phyloP scores from a whole-genome alignment of 2,329 filamentous ascomycete species.

The Fusarium graminum region DNA sequence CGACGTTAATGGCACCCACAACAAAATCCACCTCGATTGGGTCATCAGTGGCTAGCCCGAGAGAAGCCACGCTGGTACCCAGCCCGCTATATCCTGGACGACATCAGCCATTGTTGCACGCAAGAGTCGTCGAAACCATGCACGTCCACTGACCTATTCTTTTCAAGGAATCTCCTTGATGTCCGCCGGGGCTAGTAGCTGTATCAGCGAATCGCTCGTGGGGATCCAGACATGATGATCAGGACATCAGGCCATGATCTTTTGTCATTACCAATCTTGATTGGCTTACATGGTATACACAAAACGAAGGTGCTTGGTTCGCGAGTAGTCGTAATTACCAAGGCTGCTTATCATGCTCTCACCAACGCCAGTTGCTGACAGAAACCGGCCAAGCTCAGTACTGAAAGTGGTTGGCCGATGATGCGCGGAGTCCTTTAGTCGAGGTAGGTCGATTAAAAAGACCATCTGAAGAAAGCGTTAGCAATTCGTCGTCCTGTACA shows the following conservation, averaged over 20 bases:
- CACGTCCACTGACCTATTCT: constrained; percentile 50
- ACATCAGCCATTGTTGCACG: constrained; percentile 43
- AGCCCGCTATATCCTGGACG: constrained; percentile 78
- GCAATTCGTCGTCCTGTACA: constrained; percentile 23
- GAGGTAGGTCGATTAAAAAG: constrained; percentile 92
- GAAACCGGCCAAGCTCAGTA: constrained; percentile 77
- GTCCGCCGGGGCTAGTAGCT: constrained; percentile 53
- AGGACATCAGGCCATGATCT: constrained; percentile 13
- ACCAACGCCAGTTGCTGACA: constrained; percentile 74
- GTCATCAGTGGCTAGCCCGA: constrained; percentile 70
- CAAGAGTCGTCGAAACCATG: constrained; percentile 22
- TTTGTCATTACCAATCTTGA: constrained; percentile 1
- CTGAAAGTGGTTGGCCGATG: constrained; percentile 67
- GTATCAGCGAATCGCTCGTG: constrained; percentile 32
- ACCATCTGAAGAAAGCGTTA: constrained; percentile 68
- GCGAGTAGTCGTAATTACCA: constrained; percentile 82
- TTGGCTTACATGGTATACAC: constrained; percentile 81
- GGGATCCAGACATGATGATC: constrained; percentile 16
- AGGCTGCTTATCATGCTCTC: constrained; percentile 76
- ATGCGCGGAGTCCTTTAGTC: constrained; percentile 56
- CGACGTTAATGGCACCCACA: constrained; percentile 58
- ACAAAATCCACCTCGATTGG: constrained; percentile 79
- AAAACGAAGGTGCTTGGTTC: constrained; percentile 79
- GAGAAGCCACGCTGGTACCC: constrained; percentile 71
- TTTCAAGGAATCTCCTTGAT: constrained; percentile 49